These are phyloP conservation scores for Myrica gale DNA, from an alignment of 306 rosid genomes.

Conservation along the genomic window DNA sequence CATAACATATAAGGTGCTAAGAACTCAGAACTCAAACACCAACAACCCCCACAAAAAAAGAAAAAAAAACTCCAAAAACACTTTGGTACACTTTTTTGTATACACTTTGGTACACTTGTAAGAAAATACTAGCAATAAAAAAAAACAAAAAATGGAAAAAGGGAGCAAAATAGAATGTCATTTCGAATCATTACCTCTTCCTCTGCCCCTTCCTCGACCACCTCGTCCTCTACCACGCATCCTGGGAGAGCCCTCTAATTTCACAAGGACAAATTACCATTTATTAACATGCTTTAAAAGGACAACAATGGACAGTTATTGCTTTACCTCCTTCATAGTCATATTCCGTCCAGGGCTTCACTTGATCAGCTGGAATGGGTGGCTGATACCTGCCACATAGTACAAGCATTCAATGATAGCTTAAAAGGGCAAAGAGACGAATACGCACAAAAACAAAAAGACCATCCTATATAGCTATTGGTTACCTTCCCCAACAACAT, in stretches of 20 bases:
- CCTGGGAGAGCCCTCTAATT: constrained; percentile 22
- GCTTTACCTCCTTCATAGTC: constrained; percentile 26
- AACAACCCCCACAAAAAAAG: not conserved
- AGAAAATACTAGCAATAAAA: not conserved
- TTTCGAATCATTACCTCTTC: constrained; percentile 12
- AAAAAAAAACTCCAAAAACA: not conserved
- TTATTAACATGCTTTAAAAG: not conserved
- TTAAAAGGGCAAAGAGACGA: not conserved
- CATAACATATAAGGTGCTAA: not conserved
- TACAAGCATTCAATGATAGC: constrained; percentile 4
- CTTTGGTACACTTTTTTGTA: not conserved
- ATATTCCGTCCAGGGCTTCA: constrained; percentile 29
- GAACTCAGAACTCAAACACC: not conserved
- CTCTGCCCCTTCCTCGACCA: constrained; percentile 29
- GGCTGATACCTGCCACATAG: constrained; percentile 20
- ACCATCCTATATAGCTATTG: not conserved
- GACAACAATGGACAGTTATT: not conserved
- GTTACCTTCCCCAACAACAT: not conserved
- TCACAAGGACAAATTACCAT: not conserved
- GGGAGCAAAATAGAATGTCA: not conserved
- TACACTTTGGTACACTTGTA: not conserved
- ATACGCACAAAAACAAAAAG: not conserved
- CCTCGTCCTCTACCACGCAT: constrained; percentile 31
- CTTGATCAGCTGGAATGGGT: constrained; percentile 30
- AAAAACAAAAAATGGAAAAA: not conserved